Evolutionary conservation across 176 grass and related monocot genomes (phyloP), one percentile per base, ranked within the genome.

Genomic region (Elaeis guineensis): DNA sequence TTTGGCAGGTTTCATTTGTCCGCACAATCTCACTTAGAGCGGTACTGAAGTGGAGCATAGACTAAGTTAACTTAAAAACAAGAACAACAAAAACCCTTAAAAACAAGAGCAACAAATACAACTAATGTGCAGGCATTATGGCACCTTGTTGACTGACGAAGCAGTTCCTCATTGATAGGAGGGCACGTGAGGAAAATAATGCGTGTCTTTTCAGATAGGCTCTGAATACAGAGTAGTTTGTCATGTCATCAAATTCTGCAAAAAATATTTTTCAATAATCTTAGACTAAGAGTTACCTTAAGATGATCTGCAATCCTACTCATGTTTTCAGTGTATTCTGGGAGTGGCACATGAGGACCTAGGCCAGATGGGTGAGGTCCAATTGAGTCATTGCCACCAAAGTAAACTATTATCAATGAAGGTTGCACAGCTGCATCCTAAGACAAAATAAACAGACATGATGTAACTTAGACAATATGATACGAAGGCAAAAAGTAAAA

Each of bases 131-230:
- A 32, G n/a, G 21, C 19, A 19, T 44, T 44, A 1, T 19, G 54
- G 17, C 54, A 67, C 62, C 23, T 68, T 52, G 5, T 6, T 21
- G 16, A 17, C 12, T 25, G 17, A 4, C 6, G 17, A 1, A 68
- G 44, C 32, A 60, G 35, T 59, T 67, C 19, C 21, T 67, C 62
- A 19, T 52, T 76, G 53, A 76, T 16, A 3, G 64, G 73, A 20
- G 73, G 73, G 48, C 52, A 61, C 21, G 15, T 67, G 21, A 76
- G 73, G 63, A 76, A 69, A 61, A 76, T 76, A 50, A 67, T 51
- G 5, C 64, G 54, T 1, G 64, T 76, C 21, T 56, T 69, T 67
- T 68, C 73, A 21, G 73, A 76, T 32, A 76, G 32, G 58, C 54
- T 76, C 63, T 76, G 55, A 16, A 68, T 23, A 55, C 25, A 51